Conservation (phyloP, 1,139 yeast genomes). For the Lodderomyces theae region DNA sequence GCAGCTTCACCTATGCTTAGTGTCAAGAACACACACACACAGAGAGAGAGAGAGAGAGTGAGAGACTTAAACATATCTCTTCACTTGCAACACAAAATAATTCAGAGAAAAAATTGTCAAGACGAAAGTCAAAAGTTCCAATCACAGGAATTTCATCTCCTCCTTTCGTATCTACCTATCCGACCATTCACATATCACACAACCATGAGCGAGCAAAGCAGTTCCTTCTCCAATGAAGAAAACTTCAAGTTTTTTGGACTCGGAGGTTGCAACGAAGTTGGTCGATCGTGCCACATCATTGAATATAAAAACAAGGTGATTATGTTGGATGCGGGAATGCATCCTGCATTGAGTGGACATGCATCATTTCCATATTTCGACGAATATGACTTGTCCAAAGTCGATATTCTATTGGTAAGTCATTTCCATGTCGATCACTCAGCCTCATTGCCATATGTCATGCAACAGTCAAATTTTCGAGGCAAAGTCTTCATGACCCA, state of each 20-base stretch:
- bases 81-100: neutral
- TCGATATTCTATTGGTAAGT: slow-evolving; percentile 81
- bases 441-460: slow-evolving; percentile 94
- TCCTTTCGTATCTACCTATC: too few relatives aligned
- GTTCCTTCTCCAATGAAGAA: slow-evolving; percentile 28
- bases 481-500: slow-evolving; percentile 99
- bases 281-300: slow-evolving; percentile 90
- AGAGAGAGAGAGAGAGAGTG: too few relatives aligned
- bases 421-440: slow-evolving; percentile 98
- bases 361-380: slow-evolving; percentile 93
- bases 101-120: neutral
- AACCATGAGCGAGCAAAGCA: slow-evolving; percentile 12
- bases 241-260: slow-evolving; percentile 74
- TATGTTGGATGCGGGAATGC: slow-evolving; percentile 97
- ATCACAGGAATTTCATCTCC: too few relatives aligned
- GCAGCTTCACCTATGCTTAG: too few relatives aligned
- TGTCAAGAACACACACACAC: too few relatives aligned
- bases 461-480: slow-evolving; percentile 92
- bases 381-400: slow-evolving; percentile 84
- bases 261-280: slow-evolving; percentile 99
- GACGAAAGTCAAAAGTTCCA: slow-evolving; percentile 3
- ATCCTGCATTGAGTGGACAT: slow-evolving; percentile 89
- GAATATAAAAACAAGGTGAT: slow-evolving; percentile 94
- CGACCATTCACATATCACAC: neutral
- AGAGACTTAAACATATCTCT: too few relatives aligned